Conservation (phyloP, 2,329 filamentous ascomycete genomes). For the Trichophyton mentagrophytes region DNA sequence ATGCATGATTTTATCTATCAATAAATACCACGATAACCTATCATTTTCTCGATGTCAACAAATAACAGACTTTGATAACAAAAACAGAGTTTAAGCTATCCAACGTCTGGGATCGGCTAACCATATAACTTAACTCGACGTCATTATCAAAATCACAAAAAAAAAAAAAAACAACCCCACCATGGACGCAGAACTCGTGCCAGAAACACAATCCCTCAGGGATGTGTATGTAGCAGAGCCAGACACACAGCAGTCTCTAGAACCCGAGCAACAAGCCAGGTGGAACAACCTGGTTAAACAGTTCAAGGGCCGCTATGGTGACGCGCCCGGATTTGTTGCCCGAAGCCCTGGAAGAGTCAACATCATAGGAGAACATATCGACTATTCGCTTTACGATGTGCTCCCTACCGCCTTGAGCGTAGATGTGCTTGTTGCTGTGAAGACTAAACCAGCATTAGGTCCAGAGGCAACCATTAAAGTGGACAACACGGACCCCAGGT, state of each 20-base stretch:
- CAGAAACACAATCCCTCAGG: conserved; percentile 58
- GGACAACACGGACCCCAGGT: conserved; percentile 65
- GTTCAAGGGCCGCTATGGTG: conserved; percentile 60
- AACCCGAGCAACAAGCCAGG: conserved; percentile 54
- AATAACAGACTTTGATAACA: neutral
- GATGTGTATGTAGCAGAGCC: conserved; percentile 75
- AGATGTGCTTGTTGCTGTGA: conserved; percentile 78
- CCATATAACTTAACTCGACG: neutral
- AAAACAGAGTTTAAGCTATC: neutral
- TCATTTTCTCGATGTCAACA: neutral
- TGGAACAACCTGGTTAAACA: conserved; percentile 61
- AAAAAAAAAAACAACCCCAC: neutral
- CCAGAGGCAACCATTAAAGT: conserved; percentile 56
- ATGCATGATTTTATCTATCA: neutral
- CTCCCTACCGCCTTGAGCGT: conserved; percentile 90
- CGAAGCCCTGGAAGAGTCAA: conserved; percentile 91
- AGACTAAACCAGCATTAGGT: conserved; percentile 31
- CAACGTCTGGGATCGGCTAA: neutral
- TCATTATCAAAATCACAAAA: neutral
- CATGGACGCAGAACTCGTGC: conserved; percentile 46
- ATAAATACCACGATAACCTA: neutral
- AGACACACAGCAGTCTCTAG: conserved; percentile 58
- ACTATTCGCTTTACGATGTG: conserved; percentile 94
- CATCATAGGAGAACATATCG: conserved; percentile 98
- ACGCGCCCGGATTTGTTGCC: conserved; percentile 64